These are phyloP conservation scores for Phialophora chinensis DNA, from an alignment of 2,329 filamentous ascomycete species.

Conservation along the genomic window DNA sequence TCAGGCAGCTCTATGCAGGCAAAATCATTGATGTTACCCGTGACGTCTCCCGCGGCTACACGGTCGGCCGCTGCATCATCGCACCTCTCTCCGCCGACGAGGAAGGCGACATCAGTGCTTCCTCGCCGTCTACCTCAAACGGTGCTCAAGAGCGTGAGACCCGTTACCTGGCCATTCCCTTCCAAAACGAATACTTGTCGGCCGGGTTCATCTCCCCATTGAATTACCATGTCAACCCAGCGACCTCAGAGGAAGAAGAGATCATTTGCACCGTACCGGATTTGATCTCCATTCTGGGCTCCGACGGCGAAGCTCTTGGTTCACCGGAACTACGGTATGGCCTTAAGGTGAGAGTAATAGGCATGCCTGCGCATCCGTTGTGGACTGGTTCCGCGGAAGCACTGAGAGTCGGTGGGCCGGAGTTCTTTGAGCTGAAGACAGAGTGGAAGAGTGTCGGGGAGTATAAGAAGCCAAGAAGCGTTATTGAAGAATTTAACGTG, in stretches of 20 bases:
- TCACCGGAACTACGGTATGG: slow-evolving; percentile 54
- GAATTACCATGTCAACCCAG: slow-evolving; percentile 17
- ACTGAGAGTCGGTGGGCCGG: slow-evolving; percentile 50
- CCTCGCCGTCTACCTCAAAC: neutral
- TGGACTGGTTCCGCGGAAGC: slow-evolving; percentile 53
- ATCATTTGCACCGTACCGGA: slow-evolving; percentile 45
- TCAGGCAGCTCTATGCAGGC: slow-evolving; percentile 48
- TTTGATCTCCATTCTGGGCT: slow-evolving; percentile 37
- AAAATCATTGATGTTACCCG: slow-evolving; percentile 55
- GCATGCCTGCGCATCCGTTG: slow-evolving; percentile 56
- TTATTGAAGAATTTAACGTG: slow-evolving; percentile 41
- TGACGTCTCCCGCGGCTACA: slow-evolving; percentile 48
- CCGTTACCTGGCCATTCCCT: slow-evolving; percentile 39
- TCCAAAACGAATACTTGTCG: slow-evolving; percentile 44
- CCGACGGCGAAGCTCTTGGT: slow-evolving; percentile 36
- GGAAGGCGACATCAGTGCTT: slow-evolving; percentile 35
- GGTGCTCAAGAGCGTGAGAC: slow-evolving; percentile 30
- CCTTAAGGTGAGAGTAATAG: slow-evolving; percentile 58
- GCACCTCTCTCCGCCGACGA: slow-evolving; percentile 42
- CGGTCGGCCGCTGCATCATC: slow-evolving; percentile 44
- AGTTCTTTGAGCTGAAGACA: slow-evolving; percentile 45
- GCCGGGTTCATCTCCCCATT: slow-evolving; percentile 32
- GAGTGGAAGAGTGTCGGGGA: slow-evolving; percentile 39
- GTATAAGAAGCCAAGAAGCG: slow-evolving; percentile 40
- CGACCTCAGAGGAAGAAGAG: slow-evolving; percentile 28